A percentile compares a stretch with the other conserved stretches of the same genome.
phyloP scores from a whole-genome alignment of 2,329 filamentous ascomycete genomes.

The Fusarium subglutinans region DNA sequence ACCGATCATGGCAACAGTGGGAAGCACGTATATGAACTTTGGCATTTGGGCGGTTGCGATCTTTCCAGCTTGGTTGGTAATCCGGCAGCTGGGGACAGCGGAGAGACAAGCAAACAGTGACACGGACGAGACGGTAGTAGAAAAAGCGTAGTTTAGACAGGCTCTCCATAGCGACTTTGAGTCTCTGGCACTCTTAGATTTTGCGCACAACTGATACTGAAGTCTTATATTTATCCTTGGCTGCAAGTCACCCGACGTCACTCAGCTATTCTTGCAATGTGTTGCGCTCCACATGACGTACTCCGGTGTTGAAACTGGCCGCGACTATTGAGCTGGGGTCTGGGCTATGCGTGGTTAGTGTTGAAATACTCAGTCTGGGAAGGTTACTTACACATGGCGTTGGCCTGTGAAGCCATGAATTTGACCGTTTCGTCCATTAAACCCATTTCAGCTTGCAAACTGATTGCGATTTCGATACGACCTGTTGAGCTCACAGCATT shows the following conservation, averaged over 20 bases:
- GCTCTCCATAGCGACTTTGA: background rate
- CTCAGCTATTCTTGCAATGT: too few species aligned
- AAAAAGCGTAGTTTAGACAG: background rate
- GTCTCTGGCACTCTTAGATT: accelerated
- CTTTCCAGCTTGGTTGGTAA: conserved; percentile 69
- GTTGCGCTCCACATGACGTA: background rate
- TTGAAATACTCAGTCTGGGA: background rate
- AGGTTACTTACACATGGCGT: background rate
- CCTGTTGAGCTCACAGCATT: background rate
- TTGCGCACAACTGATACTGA: background rate
- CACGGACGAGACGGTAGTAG: background rate
- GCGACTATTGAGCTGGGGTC: background rate
- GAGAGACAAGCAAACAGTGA: background rate
- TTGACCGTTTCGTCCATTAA: background rate
- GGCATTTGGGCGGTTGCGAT: conserved; percentile 70
- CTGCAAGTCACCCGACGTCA: background rate
- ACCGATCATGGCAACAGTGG: conserved; percentile 67
- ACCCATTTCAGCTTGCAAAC: background rate
- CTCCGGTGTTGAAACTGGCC: accelerated
- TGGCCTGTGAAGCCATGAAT: background rate
- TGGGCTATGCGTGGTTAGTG: background rate
- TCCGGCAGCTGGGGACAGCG: background rate
- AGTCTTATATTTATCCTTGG: too few species aligned
- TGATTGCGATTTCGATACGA: background rate
- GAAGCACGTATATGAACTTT: conserved; percentile 73